These are phyloP conservation scores for Neoboletus magnificus DNA, from an alignment of 768 basidiomycete species.

Conservation along the genomic window DNA sequence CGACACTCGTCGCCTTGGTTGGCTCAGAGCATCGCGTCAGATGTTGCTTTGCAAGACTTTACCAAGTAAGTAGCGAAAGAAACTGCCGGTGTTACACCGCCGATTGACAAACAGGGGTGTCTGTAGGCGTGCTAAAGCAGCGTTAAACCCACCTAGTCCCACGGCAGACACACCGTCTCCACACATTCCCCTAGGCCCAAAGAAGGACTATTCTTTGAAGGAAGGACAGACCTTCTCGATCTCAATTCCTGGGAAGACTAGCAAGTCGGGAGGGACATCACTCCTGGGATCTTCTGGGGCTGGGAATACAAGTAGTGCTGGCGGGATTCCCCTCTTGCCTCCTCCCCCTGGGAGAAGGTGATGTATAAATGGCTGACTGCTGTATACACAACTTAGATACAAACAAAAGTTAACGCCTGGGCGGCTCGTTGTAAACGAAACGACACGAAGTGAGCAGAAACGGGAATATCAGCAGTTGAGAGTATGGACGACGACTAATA, in stretches of 20 bases:
- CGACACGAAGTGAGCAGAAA: no score
- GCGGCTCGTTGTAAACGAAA: no score
- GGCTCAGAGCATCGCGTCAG: constrained; percentile 36
- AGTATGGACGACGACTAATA: not conserved
- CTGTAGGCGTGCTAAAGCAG: constrained; percentile 59
- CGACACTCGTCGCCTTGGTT: not conserved
- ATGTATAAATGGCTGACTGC: not conserved
- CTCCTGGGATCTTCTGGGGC: constrained; percentile 37
- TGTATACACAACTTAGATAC: not conserved
- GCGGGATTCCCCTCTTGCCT: constrained; percentile 68
- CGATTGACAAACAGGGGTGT: not conserved
- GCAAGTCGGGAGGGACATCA: constrained; percentile 34
- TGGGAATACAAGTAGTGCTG: constrained; percentile 26
- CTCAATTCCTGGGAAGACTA: constrained; percentile 76
- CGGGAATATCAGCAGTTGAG: not conserved
- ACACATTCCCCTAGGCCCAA: constrained; percentile 70
- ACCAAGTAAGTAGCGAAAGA: constrained; percentile 53
- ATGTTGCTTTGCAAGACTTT: constrained; percentile 84
- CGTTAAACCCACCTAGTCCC: constrained; percentile 50
- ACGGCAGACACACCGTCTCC: constrained; percentile 52
- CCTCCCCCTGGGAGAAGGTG: constrained; percentile 71
- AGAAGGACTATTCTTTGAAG: constrained; percentile 92
- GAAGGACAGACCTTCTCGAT: constrained; percentile 95
- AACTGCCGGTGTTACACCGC: not conserved
- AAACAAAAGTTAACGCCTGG: not conserved